Evolutionary conservation across 352 stramenopile genomes (phyloP).

Genomic region (Pythium angustatum): DNA sequence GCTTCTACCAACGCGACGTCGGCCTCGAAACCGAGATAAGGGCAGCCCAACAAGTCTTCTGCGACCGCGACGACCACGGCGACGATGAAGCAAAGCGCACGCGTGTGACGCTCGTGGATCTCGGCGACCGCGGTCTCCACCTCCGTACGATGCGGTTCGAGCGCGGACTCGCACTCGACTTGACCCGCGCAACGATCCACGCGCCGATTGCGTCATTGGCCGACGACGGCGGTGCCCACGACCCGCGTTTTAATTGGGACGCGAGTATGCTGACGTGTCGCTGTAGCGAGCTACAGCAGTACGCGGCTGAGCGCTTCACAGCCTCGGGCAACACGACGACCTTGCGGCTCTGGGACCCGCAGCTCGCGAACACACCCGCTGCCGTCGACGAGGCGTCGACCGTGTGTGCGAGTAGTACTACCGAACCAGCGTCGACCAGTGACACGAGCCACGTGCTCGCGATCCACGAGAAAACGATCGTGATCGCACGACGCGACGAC

Average conservation of each 20-base stretch:
- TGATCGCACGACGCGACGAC: slow-evolving; percentile 37
- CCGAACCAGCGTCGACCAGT: background rate
- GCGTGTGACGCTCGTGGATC: slow-evolving; percentile 12
- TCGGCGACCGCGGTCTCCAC: background rate
- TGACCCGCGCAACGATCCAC: slow-evolving; percentile 32
- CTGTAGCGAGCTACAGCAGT: slow-evolving; percentile 16
- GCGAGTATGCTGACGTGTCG: slow-evolving; percentile 23
- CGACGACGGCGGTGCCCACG: slow-evolving; percentile 37
- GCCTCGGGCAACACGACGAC: background rate
- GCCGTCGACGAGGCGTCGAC: background rate
- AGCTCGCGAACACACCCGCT: background rate
- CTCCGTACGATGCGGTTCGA: slow-evolving; percentile 39
- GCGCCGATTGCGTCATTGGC: slow-evolving; percentile 32
- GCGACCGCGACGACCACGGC: background rate
- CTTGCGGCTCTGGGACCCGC: slow-evolving; percentile 11
- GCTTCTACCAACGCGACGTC: slow-evolving; percentile 15
- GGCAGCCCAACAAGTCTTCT: background rate
- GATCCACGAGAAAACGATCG: slow-evolving; percentile 27
- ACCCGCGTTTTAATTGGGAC: slow-evolving; percentile 35
- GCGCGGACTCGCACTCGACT: slow-evolving; percentile 49
- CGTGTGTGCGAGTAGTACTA: background rate
- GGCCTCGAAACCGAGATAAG: slow-evolving; percentile 10
- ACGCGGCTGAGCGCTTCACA: background rate
- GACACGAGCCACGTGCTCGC: background rate
- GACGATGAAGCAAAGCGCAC: slow-evolving; percentile 1